Conservation (phyloP, 75 land plant species). For the Picea sitchensis region DNA sequence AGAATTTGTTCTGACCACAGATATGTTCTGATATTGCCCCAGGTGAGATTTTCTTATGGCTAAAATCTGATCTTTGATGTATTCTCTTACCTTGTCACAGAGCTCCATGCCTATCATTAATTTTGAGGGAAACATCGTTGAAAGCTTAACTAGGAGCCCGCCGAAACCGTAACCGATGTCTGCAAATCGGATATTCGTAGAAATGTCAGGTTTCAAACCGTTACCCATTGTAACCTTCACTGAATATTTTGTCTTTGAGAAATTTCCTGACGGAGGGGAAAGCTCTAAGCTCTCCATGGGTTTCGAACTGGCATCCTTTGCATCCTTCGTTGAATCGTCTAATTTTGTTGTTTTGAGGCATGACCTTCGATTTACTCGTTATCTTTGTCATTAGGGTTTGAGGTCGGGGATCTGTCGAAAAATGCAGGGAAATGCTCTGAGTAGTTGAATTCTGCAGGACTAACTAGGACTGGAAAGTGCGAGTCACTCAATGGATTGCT, state of each 20-base stretch:
- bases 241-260: no score
- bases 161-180: slow-evolving; percentile 97
- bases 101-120: no score
- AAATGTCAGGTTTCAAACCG: no score
- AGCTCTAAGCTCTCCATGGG: background rate
- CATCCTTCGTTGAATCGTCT: no score
- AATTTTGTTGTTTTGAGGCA: background rate
- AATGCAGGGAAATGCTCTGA: slow-evolving; percentile 42
- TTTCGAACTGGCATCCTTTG: background rate
- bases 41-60: no score
- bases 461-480: slow-evolving; percentile 83
- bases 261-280: no score
- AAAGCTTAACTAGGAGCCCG: slow-evolving; percentile 81
- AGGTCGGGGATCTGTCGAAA: background rate
- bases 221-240: no score
- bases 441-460: slow-evolving; percentile 63
- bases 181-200: slow-evolving; percentile 60
- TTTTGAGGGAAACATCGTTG: slow-evolving; percentile 1
- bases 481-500: slow-evolving; percentile 95
- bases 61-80: no score
- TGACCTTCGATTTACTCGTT: background rate
- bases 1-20: no score
- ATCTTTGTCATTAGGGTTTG: background rate
- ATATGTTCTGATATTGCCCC: no score
- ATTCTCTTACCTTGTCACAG: no score